These are phyloP conservation scores for Rhodocollybia butyracea DNA, from an alignment of 768 basidiomycete species.

Conservation along the genomic window DNA sequence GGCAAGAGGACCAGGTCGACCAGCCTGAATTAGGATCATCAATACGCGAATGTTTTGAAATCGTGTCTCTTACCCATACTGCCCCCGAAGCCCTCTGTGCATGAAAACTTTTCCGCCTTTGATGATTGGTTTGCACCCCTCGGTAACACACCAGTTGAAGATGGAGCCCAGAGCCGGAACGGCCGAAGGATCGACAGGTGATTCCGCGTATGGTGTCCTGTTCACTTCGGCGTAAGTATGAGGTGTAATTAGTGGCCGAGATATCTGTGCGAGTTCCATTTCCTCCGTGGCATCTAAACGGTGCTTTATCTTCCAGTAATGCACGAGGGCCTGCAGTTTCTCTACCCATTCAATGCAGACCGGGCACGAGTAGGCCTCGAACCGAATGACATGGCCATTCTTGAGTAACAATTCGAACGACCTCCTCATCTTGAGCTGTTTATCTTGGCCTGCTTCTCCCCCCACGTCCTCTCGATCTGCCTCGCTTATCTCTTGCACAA, in stretches of 20 bases:
- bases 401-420: conserved; percentile 76
- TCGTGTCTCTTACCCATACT: conserved; percentile 62
- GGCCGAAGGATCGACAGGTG: conserved; percentile 49
- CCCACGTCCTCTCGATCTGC: conserved; percentile 66
- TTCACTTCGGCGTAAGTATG: conserved; percentile 39
- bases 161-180: conserved; percentile 58
- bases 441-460: conserved; percentile 51
- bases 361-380: conserved; percentile 71
- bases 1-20: conserved; percentile 71
- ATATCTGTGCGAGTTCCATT: conserved; percentile 71
- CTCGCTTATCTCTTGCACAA: conserved; percentile 32
- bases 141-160: conserved; percentile 87
- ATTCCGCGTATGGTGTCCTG: conserved; percentile 43
- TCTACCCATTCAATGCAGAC: conserved; percentile 86
- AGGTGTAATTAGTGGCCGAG: conserved; percentile 59
- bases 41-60: background rate
- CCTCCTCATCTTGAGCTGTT: conserved; percentile 51
- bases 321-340: conserved; percentile 61
- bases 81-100: conserved; percentile 65
- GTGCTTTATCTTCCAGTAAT: conserved; percentile 81
- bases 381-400: conserved; percentile 65
- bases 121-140: conserved; percentile 73
- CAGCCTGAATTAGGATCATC: conserved; percentile 36
- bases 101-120: conserved; percentile 73
- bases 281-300: conserved; percentile 73